Percentiles rank a stretch among this genome's conserved stretches.
phyloP scores from a whole-genome alignment of 2,329 filamentous ascomycete species.

The Colletotrichum shisoi region DNA sequence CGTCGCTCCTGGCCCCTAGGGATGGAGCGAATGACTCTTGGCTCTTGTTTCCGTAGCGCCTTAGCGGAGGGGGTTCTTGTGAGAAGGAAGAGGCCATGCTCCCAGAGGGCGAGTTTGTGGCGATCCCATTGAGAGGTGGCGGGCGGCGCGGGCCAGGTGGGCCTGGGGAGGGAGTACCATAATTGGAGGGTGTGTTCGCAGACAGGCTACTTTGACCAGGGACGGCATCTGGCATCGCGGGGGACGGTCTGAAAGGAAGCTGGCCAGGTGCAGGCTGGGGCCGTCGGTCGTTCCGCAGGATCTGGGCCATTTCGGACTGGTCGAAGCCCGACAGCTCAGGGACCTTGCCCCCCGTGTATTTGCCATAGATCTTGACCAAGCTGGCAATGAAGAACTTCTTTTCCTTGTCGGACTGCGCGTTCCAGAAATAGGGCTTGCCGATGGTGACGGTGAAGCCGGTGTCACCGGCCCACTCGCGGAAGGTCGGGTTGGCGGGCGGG shows the following conservation, averaged over 20 bases:
- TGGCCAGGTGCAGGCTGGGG: constrained; percentile 43
- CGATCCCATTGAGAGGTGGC: constrained; percentile 32
- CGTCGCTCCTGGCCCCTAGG: constrained; percentile 58
- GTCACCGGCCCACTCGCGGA: constrained; percentile 80
- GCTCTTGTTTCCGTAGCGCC: constrained; percentile 63
- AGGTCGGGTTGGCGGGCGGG: constrained; percentile 62
- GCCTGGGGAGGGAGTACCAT: constrained; percentile 49
- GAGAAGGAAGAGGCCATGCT: constrained; percentile 61
- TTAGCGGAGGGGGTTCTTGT: constrained; percentile 54
- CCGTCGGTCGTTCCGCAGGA: constrained; percentile 67
- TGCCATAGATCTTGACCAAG: constrained; percentile 93
- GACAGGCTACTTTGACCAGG: constrained; percentile 40
- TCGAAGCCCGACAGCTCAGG: constrained; percentile 87
- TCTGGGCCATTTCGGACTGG: constrained; percentile 75
- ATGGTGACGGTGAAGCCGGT: constrained; percentile 88
- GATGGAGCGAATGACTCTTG: constrained; percentile 65
- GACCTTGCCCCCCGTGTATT: constrained; percentile 87
- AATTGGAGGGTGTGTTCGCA: constrained; percentile 41
- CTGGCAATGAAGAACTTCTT: constrained; percentile 99
- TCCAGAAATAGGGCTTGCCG: constrained; percentile 96
- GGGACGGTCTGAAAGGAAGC: constrained; percentile 29
- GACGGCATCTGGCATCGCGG: constrained; percentile 32
- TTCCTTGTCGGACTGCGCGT: constrained; percentile 90
- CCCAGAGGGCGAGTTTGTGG: constrained; percentile 55
- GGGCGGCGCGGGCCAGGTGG: constrained; percentile 33